phyloP scores from a whole-genome alignment of 331 rosid genomes.

The Quercus lobata region DNA sequence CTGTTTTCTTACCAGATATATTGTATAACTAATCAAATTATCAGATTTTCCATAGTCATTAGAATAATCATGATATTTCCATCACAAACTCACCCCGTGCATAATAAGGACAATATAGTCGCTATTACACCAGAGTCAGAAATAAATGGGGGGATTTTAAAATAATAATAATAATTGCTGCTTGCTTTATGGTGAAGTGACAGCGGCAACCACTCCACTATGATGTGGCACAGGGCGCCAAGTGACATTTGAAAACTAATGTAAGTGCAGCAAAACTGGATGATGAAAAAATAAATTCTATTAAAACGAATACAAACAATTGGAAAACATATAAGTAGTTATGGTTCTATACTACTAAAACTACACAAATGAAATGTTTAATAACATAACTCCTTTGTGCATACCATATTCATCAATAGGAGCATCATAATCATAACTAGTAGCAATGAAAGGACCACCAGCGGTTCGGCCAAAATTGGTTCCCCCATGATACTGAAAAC shows the following conservation, averaged over 20 bases:
- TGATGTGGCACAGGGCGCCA: not conserved
- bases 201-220: not conserved
- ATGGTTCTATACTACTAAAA: not conserved
- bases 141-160: too few species aligned
- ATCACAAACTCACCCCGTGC: not conserved
- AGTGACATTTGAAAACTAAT: not conserved
- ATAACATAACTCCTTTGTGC: not conserved
- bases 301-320: not conserved
- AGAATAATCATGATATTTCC: not conserved
- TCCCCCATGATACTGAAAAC: conserved; percentile 88
- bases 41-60: not conserved
- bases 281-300: not conserved
- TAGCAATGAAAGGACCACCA: conserved; percentile 96
- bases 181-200: not conserved
- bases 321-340: not conserved
- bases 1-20: not conserved
- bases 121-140: not conserved
- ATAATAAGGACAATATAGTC: not conserved
- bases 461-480: conserved; percentile 98
- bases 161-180: not conserved
- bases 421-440: conserved; percentile 97
- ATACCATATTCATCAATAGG: conserved; percentile 97
- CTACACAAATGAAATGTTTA: not conserved
- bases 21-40: not conserved
- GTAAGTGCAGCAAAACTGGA: not conserved